phyloP scores from a whole-genome alignment of 495 filamentous ascomycete species.

The Talaromyces nanjingensis region DNA sequence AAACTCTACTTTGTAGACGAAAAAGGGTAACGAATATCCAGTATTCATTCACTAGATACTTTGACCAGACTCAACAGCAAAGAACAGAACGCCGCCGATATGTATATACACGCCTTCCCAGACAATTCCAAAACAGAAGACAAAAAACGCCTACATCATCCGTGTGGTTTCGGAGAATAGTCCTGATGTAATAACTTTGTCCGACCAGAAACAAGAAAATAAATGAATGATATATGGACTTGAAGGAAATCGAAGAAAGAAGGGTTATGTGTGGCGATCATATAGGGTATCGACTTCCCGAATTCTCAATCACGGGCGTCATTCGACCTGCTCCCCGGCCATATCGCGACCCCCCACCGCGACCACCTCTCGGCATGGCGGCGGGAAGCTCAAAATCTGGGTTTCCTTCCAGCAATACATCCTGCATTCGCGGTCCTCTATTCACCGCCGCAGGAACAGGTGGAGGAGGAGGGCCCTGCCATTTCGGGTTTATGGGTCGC shows the following conservation, averaged over 20 bases:
- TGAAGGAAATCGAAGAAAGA: not conserved
- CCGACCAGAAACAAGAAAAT: not conserved
- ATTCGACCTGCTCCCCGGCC: conserved; percentile 21
- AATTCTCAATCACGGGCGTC: conserved; percentile 14
- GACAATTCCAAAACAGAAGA: not conserved
- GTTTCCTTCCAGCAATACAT: conserved; percentile 60
- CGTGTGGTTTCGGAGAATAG: not conserved
- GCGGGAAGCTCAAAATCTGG: conserved; percentile 62
- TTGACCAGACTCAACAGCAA: not conserved
- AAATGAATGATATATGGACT: not conserved
- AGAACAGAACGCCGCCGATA: not conserved
- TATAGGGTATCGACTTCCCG: not conserved
- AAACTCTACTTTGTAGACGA: not conserved
- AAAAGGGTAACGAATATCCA: not conserved
- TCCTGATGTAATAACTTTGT: not conserved
- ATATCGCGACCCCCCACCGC: conserved; percentile 9
- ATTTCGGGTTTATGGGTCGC: conserved; percentile 78
- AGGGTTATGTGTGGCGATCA: not conserved
- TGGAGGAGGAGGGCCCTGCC: conserved; percentile 51
- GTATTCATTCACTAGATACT: not conserved
- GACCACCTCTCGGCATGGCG: conserved; percentile 13
- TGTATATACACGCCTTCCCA: not conserved
- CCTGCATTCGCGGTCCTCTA: conserved; percentile 33
- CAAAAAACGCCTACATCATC: not conserved
- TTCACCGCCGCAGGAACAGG: conserved; percentile 11